Conservation (phyloP, 495 filamentous ascomycete genomes). For the Neurospora sp. region DNA sequence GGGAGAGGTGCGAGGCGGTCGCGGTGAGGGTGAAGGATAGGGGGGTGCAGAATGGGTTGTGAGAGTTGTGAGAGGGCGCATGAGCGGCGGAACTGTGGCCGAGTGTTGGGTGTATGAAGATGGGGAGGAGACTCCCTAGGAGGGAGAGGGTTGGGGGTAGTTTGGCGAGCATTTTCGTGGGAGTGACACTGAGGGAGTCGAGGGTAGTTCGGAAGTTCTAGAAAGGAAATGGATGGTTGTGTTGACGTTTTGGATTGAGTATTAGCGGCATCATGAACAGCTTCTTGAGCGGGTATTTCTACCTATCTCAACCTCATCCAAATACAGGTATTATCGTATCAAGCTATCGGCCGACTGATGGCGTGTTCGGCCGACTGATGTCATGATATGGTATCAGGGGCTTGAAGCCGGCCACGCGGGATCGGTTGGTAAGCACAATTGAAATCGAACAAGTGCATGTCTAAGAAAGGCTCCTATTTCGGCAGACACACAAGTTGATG, state of each 20-base stretch:
- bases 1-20: neutral
- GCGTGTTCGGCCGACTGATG: neutral
- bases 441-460: neutral
- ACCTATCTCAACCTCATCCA: neutral
- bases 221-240: neutral
- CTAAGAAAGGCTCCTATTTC: neutral
- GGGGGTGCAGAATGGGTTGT: neutral
- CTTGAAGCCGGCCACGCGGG: neutral
- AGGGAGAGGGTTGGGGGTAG: neutral
- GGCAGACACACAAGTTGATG: neutral
- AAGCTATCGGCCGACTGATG: neutral
- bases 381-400: neutral
- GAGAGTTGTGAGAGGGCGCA: neutral
- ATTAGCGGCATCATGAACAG: neutral
- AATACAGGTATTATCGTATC: neutral
- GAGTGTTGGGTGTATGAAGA: neutral
- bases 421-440: neutral
- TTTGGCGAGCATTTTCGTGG: neutral
- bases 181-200: neutral
- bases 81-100: neutral
- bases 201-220: neutral
- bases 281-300: neutral
- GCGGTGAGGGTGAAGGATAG: conserved; percentile 4
- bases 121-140: neutral
- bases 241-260: neutral